Percentiles rank a stretch among this genome's conserved stretches.
These are phyloP conservation scores for Rhodotorula kratochvilovae DNA, from an alignment of 768 basidiomycete species.

Conservation along the genomic window DNA sequence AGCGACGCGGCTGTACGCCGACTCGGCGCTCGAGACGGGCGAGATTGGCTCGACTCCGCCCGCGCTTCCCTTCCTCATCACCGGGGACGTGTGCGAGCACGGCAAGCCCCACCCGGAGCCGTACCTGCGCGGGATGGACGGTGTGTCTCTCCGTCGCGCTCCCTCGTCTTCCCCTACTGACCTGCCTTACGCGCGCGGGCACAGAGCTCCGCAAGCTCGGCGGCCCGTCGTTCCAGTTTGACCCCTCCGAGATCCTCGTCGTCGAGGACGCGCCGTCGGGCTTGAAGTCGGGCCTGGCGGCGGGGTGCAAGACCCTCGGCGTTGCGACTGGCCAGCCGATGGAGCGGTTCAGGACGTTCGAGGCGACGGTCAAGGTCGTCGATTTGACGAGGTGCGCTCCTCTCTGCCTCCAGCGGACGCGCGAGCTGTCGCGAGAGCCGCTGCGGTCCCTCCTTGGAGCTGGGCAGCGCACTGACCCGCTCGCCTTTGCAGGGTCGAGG, in stretches of 20 bases:
- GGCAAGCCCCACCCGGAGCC: slow-evolving; percentile 89
- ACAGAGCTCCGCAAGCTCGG: slow-evolving; percentile 12
- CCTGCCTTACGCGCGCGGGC: background rate
- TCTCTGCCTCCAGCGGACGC: background rate
- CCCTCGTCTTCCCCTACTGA: slow-evolving; percentile 35
- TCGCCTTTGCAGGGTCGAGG: slow-evolving; percentile 23
- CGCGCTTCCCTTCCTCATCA: slow-evolving; percentile 62
- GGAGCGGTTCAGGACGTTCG: slow-evolving; percentile 56
- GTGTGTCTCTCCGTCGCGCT: slow-evolving; percentile 56
- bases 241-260: slow-evolving; percentile 53
- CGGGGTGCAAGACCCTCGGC: slow-evolving; percentile 70
- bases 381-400: slow-evolving; percentile 62
- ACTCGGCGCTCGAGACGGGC: slow-evolving; percentile 62
- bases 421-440: background rate
- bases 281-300: slow-evolving; percentile 65
- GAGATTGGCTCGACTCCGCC: slow-evolving; percentile 53
- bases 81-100: slow-evolving; percentile 65
- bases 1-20: slow-evolving; percentile 72
- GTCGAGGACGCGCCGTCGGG: slow-evolving; percentile 88
- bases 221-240: slow-evolving; percentile 11
- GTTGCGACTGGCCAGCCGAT: slow-evolving; percentile 75
- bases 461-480: background rate
- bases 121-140: slow-evolving; percentile 70
- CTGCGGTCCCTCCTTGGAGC: background rate
- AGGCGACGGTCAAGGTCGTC: slow-evolving; percentile 63